Evolutionary conservation across 495 filamentous ascomycete genomes (phyloP), one percentile per base, ranked within the genome.

Genomic region (Aspergillus leporis): DNA sequence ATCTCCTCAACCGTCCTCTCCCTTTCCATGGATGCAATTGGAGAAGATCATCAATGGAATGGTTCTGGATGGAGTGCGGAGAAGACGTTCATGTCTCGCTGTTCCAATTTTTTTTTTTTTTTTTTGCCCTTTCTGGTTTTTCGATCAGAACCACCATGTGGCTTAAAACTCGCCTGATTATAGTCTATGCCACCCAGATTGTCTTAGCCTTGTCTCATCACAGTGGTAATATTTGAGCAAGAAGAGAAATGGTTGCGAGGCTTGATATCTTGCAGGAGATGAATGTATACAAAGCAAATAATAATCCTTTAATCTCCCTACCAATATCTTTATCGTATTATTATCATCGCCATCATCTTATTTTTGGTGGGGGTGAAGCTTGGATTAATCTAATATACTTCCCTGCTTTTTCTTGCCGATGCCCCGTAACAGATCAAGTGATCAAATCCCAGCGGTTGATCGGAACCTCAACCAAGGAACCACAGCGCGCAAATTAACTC

Each of bases 21-120:
- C 23, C 19, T 4, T 47, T 47, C 43, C 19, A 47, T 47, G 19
- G 43, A 14, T 47, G 19, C 21, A 22, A 6, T 47, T 47, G 19
- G 43, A 47, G 43, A 47, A 47, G 43, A 47, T 47, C 21, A 22
- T 23, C 10, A n/a, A 47, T 47, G 43, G 43, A 47, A 47, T 47
- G 3, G 19, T 14, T 47, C 43, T 47, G 43, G 43, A 47, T 47
- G 43, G 43, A 23, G 12, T 23, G 43, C 4, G 43, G 43, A 47
- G 43, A 21, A 47, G 19, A 47, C 16, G 9, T 47, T 21, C 43
- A 23, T 47, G 21, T 22, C 43, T 47, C 43, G 16, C 43, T 18
- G 43, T 47, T 47, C 1, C 7, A 47, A 6, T 23, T 40, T n/a
- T 40, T 3, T 28, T 28, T 28, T 28, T 28, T 28, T n/a, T n/a